These are phyloP conservation scores for Phaffia tasmanica DNA, from an alignment of 768 basidiomycete species.

Conservation along the genomic window DNA sequence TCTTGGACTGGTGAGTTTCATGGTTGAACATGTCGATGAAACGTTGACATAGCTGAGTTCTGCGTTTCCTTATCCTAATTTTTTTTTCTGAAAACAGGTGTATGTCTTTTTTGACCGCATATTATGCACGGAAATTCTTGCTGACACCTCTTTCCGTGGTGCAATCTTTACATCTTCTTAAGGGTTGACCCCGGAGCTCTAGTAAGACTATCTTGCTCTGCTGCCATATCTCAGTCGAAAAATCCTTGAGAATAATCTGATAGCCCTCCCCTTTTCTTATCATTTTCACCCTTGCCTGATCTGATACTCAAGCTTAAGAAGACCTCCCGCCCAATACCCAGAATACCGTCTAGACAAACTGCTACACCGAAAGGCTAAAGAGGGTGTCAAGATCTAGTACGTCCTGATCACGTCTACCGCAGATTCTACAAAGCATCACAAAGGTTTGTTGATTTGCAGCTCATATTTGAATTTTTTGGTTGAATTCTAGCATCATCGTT, in stretches of 20 bases:
- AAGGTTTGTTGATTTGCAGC: not conserved
- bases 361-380: conserved; percentile 72
- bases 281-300: no score
- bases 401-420: not conserved
- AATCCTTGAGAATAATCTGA: not conserved
- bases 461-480: not conserved
- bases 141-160: no score
- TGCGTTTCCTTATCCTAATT: not conserved
- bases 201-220: conserved; percentile 26
- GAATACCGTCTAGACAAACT: conserved; percentile 83
- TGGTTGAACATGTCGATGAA: no score
- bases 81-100: no score
- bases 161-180: no score
- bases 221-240: not conserved
- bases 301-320: conserved; percentile 51
- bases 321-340: conserved; percentile 71
- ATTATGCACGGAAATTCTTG: no score
- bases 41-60: not conserved
- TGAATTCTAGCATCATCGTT: conserved; percentile 50
- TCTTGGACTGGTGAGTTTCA: conserved; percentile 43
- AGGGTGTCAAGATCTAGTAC: conserved; percentile 75
- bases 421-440: no score
- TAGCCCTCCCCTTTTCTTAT: conserved; percentile 1
- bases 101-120: no score
- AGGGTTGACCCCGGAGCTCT: conserved; percentile 88